Base-by-base conservation (phyloP, 768 basidiomycete species). In the Serendipita vermifera region DNA sequence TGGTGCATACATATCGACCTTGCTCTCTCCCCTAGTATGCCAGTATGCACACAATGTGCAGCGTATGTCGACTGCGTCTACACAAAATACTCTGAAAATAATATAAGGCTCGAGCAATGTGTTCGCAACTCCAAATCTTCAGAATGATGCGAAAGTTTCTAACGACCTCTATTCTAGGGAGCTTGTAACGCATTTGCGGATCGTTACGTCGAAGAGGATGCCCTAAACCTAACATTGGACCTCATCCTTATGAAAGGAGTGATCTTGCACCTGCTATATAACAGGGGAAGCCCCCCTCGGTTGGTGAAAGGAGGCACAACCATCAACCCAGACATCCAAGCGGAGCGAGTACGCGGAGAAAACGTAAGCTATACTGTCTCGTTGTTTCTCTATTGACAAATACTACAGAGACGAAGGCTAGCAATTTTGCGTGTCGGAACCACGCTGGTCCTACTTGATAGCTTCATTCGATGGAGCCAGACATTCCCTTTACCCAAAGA, bases 121-220 rank as follows among this genome's bases (percentile, higher is more conserved):
- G 87, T 89, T 46, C 62, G 84, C 78, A 36, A 5, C 35, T 14
- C 60, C 38, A 41, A 24, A 31, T 5, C 31, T 38, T 55, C 29
- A 33, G 38, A 6, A 29, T 24, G 38, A 9, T 3, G 15, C 27
- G 3, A 27, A 46, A 32, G 15, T 22, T 9, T 39, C 41, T 15
- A 9, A 13, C 22, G 46, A 20, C 40, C 35, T 27, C 53, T 43
- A 46, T 20, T 22, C 7, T 27, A n/a, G 60, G 68, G 71, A 24
- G 70, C 70, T 55, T 87, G 85, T 63, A 75, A 73, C n/a, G 43
- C 9, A 26, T 88, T 90, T 63, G 87, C 82, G 0, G 89, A 92
- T 68, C 86, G 86, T 57, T 91, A 90, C 62, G 85, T 90, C 58
- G 88, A 92, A 65, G 83, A 90, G 59, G 87, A 90, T 65, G 70